Evolutionary conservation across 2,329 filamentous ascomycete genomes (phyloP).

Genomic region (Fusarium brevicatenulatum): DNA sequence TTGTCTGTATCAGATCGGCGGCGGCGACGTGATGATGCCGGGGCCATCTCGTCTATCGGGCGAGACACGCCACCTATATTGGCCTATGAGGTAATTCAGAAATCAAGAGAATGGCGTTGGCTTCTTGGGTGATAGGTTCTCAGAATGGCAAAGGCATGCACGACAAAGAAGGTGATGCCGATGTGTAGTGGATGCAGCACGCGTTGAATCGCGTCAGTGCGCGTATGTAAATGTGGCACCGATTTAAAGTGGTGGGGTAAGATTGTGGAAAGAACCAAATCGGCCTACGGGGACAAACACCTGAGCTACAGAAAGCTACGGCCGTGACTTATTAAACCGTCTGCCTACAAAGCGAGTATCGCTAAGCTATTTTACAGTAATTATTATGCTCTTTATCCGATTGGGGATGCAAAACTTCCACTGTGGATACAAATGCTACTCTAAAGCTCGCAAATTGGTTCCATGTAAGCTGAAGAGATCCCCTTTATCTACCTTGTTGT

Average conservation of each 20-base stretch:
- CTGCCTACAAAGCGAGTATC: background rate
- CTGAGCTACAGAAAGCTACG: background rate
- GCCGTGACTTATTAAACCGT: background rate
- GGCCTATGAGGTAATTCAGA: background rate
- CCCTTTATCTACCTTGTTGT: background rate
- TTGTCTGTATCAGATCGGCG: conserved; percentile 56
- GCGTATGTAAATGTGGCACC: conserved; percentile 31
- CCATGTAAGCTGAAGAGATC: background rate
- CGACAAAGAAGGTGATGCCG: background rate
- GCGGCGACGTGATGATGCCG: conserved; percentile 52
- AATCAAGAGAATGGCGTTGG: background rate
- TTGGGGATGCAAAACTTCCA: background rate
- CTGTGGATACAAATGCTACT: background rate
- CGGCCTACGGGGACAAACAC: background rate
- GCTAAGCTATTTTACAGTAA: background rate
- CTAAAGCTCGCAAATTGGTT: background rate
- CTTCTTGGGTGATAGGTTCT: background rate
- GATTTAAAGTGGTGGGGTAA: conserved; percentile 42
- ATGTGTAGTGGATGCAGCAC: conserved; percentile 24
- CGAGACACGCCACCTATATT: background rate
- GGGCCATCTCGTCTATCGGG: conserved; percentile 42
- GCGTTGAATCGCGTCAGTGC: conserved; percentile 40
- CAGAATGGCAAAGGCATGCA: background rate
- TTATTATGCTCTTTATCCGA: background rate
- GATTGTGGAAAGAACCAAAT: background rate